A percentile compares a stretch with the other conserved stretches of the same genome.
Evolutionary conservation across 23 red algal species (phyloP).

Genomic region (Gracilaria domingensis): DNA sequence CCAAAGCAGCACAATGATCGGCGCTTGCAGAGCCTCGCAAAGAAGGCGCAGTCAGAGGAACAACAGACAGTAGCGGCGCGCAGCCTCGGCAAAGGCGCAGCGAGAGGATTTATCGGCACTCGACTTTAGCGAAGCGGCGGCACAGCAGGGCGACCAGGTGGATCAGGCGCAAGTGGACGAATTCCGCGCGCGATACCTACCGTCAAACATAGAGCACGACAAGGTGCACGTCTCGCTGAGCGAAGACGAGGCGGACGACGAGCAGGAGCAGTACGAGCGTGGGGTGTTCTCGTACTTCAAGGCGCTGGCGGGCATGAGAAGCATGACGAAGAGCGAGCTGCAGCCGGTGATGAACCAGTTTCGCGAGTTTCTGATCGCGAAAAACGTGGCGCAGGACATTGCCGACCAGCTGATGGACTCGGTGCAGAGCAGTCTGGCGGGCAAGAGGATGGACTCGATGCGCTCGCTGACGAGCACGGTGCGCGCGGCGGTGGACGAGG

Average conservation of each 20-base stretch:
- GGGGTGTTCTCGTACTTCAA: constrained; percentile 78
- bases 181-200: neutral
- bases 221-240: neutral
- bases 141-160: neutral
- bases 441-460: constrained; percentile 62
- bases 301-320: constrained; percentile 65
- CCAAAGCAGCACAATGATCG: too few relatives aligned
- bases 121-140: constrained; percentile 50
- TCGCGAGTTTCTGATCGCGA: constrained; percentile 71
- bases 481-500: constrained; percentile 78
- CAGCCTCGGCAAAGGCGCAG: constrained; percentile 37
- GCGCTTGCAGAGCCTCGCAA: too few relatives aligned
- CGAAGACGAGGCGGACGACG: constrained; percentile 30
- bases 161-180: constrained; percentile 4
- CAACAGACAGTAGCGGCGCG: too few relatives aligned
- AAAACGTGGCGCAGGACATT: constrained; percentile 93
- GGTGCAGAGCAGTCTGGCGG: constrained; percentile 75
- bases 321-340: constrained; percentile 72
- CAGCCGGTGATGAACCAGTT: constrained; percentile 75
- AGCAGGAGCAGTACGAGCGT: constrained; percentile 1
- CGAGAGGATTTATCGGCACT: constrained; percentile 50
- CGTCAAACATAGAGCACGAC: neutral
- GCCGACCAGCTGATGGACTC: constrained; percentile 88
- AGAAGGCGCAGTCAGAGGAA: too few relatives aligned
- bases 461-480: constrained; percentile 68